Base-by-base conservation (phyloP, 495 filamentous ascomycete genomes). In the Neurospora sp. region DNA sequence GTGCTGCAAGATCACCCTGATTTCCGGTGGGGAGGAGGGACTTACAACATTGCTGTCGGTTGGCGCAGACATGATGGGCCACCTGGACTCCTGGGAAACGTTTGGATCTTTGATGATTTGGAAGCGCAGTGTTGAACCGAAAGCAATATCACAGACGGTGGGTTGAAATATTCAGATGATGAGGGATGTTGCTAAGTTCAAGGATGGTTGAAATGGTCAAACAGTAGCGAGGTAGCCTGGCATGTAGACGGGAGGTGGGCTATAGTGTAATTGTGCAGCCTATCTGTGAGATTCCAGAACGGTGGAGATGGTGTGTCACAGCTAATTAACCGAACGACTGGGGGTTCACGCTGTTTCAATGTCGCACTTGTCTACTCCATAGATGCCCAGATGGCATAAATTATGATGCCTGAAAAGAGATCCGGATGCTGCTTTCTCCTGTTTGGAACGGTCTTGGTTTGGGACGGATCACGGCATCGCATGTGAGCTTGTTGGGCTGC, bases 1-100 rank as follows among this genome's bases (percentile, higher is more conserved):
- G 3, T 35, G 27, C 27, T 66, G 27, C 54, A 66, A 35, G 54
- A 66, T 66, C 54, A 66, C 27, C 54, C 54, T 66, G 27, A 18
- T 6, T 66, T 18, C 12, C 27, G 54, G 31, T 9, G 54, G 54
- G 54, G 54, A 62, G 54, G 54, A 62, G 73, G 70, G 73, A 83
- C 83, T 78, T 79, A 84, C 83, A 72, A 77, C 73, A 62, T 35
- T 62, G 54, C 54, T 35, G 71, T 84, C 80, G 75, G 81, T 76
- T 46, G 83, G 82, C 70, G 82, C 76, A 73, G 83, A 83, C 83
- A 85, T 85, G 77, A 74, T 75, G 71, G 71, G 31, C 16, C 27
- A 66, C 46, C 35, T 70, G 23, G 54, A 71, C 39, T 59, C 54
- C 14, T 66, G 7, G 27, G 35, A 4, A 35, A 18, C 14, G 54